A percentile compares a stretch with the other conserved stretches of the same genome.
Conservation (phyloP, 139 green algal species). For the Chlamydomonas eustigma region DNA sequence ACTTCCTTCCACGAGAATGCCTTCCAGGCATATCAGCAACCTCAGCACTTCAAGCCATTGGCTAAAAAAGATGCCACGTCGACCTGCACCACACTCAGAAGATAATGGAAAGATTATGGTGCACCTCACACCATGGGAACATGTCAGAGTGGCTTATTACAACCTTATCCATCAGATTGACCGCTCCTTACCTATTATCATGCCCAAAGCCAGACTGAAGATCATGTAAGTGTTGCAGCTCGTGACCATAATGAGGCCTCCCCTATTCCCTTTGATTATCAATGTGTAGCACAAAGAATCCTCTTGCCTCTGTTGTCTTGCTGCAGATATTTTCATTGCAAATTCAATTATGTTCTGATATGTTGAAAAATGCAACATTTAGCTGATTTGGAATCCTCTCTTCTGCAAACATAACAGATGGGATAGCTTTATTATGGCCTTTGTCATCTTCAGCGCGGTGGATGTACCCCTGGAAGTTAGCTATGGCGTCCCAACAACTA, state of each 20-base stretch:
- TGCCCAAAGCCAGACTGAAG: not conserved
- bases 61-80: not conserved
- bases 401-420: no score
- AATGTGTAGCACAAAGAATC: no score
- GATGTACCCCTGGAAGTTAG: slow-evolving; percentile 23
- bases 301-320: no score
- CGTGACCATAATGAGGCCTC: no score
- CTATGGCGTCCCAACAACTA: not conserved
- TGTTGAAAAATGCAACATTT: no score
- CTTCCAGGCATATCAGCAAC: not conserved
- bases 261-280: no score
- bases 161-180: not conserved
- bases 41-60: no score
- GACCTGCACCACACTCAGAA: not conserved
- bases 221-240: slow-evolving; percentile 7
- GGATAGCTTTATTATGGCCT: slow-evolving; percentile 25
- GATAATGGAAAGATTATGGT: not conserved
- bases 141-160: not conserved
- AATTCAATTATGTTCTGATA: no score
- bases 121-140: not conserved
- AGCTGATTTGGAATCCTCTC: no score
- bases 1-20: not conserved
- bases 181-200: not conserved
- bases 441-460: slow-evolving; percentile 24
- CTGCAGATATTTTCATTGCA: no score